Conservation (phyloP, 2,329 filamentous ascomycete species). For the Exophiala mesophila region DNA sequence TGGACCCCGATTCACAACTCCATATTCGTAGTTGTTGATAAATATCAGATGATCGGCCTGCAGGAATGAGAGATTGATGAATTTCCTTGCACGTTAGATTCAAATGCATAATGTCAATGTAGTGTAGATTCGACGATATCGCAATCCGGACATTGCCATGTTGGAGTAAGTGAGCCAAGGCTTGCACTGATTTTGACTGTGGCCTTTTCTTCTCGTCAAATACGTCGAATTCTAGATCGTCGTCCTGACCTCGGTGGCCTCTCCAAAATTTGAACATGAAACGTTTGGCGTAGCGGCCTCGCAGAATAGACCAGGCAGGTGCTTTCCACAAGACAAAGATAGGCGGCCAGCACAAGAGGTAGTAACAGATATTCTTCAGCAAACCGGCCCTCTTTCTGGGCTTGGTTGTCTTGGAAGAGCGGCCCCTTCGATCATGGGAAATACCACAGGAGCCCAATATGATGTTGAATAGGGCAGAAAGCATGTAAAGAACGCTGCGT, state of each 20-base stretch:
- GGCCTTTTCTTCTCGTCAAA: slow-evolving; percentile 1
- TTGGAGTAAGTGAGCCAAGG: background rate
- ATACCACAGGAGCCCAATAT: background rate
- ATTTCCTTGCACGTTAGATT: background rate
- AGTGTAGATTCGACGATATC: background rate
- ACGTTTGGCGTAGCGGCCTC: background rate
- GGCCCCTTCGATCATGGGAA: background rate
- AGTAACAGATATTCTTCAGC: background rate
- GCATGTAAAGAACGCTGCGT: background rate
- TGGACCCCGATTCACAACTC: slow-evolving; percentile 1
- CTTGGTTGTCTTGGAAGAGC: background rate
- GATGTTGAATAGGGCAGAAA: background rate
- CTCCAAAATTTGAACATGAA: background rate
- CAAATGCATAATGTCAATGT: background rate
- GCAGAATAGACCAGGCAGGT: background rate
- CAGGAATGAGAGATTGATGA: background rate
- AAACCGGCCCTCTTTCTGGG: background rate
- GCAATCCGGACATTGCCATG: background rate
- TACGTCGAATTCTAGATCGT: background rate
- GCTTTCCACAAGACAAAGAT: background rate
- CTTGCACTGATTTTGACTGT: background rate
- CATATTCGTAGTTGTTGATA: background rate
- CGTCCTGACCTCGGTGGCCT: background rate
- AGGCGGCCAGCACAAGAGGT: background rate
- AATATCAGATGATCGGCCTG: background rate